phyloP scores from a whole-genome alignment of 176 grass and related monocot species.

The Ananas comosus region DNA sequence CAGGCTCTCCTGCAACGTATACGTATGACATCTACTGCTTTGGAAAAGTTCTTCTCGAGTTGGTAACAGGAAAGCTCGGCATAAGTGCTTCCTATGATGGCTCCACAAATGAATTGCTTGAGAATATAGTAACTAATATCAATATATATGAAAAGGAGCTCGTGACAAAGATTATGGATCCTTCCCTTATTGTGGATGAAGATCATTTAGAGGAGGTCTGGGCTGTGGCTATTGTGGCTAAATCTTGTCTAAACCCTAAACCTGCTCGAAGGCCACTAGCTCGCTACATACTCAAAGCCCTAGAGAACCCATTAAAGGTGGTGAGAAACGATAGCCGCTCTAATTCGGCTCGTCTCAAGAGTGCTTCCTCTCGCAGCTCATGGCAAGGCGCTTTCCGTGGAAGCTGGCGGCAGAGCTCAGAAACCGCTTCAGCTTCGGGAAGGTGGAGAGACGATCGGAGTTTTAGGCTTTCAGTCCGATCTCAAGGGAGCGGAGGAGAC shows the following conservation, averaged over 20 bases:
- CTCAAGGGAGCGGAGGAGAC: slow-evolving; percentile 29
- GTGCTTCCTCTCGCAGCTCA: slow-evolving; percentile 48
- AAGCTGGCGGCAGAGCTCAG: slow-evolving; percentile 30
- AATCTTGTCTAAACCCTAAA: slow-evolving; percentile 69
- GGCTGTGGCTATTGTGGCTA: slow-evolving; percentile 70
- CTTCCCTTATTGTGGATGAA: slow-evolving; percentile 59
- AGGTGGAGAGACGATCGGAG: slow-evolving; percentile 17
- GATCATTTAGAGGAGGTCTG: slow-evolving; percentile 92
- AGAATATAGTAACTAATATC: slow-evolving; percentile 42
- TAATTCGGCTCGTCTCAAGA: slow-evolving; percentile 33
- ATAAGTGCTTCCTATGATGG: slow-evolving; percentile 45
- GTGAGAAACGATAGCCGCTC: slow-evolving; percentile 47
- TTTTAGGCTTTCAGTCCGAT: slow-evolving; percentile 28
- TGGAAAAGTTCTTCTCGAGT: slow-evolving; percentile 81
- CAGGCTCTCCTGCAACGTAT: slow-evolving; percentile 60
- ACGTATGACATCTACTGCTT: slow-evolving; percentile 78
- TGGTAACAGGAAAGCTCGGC: slow-evolving; percentile 60
- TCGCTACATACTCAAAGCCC: slow-evolving; percentile 59
- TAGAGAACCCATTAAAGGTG: slow-evolving; percentile 68
- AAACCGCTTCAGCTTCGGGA: slow-evolving; percentile 17
- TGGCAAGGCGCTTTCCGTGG: slow-evolving; percentile 58
- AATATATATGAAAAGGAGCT: slow-evolving; percentile 51
- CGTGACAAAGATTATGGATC: slow-evolving; percentile 51
- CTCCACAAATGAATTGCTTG: slow-evolving; percentile 49
- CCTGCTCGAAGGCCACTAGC: slow-evolving; percentile 58